These are phyloP conservation scores for Fusarium armeniacum DNA, from an alignment of 2,329 filamentous ascomycete genomes.

Conservation along the genomic window DNA sequence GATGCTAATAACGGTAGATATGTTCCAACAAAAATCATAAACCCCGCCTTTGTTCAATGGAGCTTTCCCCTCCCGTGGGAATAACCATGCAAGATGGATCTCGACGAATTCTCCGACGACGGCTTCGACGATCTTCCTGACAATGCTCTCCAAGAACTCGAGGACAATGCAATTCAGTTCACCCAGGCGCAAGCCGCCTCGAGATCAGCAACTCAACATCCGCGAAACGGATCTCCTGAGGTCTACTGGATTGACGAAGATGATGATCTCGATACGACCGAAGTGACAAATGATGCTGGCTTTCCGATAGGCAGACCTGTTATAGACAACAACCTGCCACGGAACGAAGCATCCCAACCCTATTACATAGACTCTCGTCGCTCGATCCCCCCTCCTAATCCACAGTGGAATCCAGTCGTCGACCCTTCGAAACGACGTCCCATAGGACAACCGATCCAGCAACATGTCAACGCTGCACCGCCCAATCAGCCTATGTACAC, in stretches of 20 bases:
- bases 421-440: conserved; percentile 45
- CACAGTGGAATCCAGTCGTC: conserved; percentile 57
- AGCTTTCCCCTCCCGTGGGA: conserved; percentile 18
- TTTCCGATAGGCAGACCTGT: conserved; percentile 56
- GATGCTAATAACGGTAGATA: conserved; percentile 1
- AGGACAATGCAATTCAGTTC: conserved; percentile 72
- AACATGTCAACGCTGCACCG: conserved; percentile 29
- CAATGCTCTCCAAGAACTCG: conserved; percentile 71
- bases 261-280: conserved; percentile 70
- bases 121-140: conserved; percentile 72
- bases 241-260: conserved; percentile 64
- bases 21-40: conserved; percentile 14
- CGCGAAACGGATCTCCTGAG: conserved; percentile 52
- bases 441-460: conserved; percentile 34
- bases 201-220: conserved; percentile 43
- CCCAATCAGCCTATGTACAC: conserved; percentile 46
- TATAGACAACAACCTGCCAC: conserved; percentile 56
- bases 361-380: conserved; percentile 44
- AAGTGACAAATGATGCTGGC: conserved; percentile 66
- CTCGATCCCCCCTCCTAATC: conserved; percentile 54
- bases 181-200: conserved; percentile 61
- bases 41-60: conserved; percentile 42
- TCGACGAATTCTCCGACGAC: conserved; percentile 74
- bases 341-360: conserved; percentile 48
- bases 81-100: conserved; percentile 53